These are phyloP conservation scores for Acer saccharum DNA, from an alignment of 345 rosid genomes.

Conservation along the genomic window DNA sequence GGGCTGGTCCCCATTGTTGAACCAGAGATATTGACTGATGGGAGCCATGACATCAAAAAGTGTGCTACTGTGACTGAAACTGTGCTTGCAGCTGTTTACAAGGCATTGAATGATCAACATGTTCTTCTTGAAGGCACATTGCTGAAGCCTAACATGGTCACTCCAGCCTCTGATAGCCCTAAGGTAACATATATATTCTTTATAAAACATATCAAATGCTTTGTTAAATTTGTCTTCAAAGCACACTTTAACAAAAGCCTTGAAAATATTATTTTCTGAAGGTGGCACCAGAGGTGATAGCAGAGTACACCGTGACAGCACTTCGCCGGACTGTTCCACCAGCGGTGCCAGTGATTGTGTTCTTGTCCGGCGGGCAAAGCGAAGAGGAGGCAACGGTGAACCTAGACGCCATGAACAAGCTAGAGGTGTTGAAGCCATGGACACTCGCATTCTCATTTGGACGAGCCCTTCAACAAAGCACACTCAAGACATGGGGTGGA, in stretches of 20 bases:
- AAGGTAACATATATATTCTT: conserved; percentile 48
- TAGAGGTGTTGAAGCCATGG: conserved; percentile 82
- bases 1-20: no score
- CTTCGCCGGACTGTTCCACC: conserved; percentile 65
- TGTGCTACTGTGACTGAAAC: conserved; percentile 86
- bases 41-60: conserved; percentile 62
- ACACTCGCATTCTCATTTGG: conserved; percentile 92
- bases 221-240: neutral
- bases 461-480: conserved; percentile 90
- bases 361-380: conserved; percentile 90
- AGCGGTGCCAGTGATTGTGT: conserved; percentile 87
- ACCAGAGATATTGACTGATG: no score
- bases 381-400: conserved; percentile 86
- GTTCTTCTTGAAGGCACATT: conserved; percentile 96
- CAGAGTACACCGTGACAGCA: no score
- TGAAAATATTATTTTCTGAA: conserved; percentile 8
- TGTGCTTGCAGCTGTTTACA: conserved; percentile 87
- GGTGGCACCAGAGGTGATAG: conserved; percentile 50
- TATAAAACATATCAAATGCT: neutral
- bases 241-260: neutral
- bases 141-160: conserved; percentile 96
- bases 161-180: conserved; percentile 78
- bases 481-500: conserved; percentile 88
- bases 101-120: conserved; percentile 90
- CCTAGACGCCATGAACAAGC: conserved; percentile 88